Base-by-base conservation (phyloP, 306 rosid genomes). In the Datisca glomerata region DNA sequence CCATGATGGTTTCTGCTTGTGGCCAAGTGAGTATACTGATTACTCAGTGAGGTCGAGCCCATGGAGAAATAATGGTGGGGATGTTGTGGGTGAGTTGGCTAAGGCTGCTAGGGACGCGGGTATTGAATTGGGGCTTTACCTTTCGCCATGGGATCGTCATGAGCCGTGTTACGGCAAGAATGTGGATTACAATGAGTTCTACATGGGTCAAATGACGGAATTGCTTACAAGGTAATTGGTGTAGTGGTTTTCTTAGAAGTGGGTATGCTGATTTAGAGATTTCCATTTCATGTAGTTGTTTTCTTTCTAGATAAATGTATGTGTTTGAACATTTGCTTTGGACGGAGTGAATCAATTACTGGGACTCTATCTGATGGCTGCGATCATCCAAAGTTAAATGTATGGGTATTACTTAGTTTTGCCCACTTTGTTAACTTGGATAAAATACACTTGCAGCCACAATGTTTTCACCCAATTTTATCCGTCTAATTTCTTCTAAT, bases 131-230 rank as follows among this genome's bases (percentile, higher is more conserved):
- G 97, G 97, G 12, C 43, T 87, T 43, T 87, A 87, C 31, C 89
- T 87, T 20, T 87, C 93, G n/a, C 97, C 94, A 2, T 87, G 97
- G 97, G 97, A 87, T 67, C 82, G 97, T 1, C 97, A 87, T 50
- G 93, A 76, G 28, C 7, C 38, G 0, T 49, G 43, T 1, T 87
- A 48, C 15, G 96, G 96, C 0, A 64, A 63, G 47, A 76, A 82
- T n/a, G 4, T 71, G 69, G 67, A 43, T 34, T 87, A 87, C 18
- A 87, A 87, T 27, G 80, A 87, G 53, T 66, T 43, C 43, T 87
- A 87, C 56, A 6, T 79, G 63, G 97, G 51, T 2, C 94, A 87
- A 47, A 87, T 87, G 93, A 71, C 85, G 19, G 97, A 87, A 54
- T 56, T 87, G 36, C 96, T 87, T 35, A 82, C 94, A 1, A 73